phyloP scores from a whole-genome alignment of 2,329 filamentous ascomycete genomes.

The Clonostachys rosea region DNA sequence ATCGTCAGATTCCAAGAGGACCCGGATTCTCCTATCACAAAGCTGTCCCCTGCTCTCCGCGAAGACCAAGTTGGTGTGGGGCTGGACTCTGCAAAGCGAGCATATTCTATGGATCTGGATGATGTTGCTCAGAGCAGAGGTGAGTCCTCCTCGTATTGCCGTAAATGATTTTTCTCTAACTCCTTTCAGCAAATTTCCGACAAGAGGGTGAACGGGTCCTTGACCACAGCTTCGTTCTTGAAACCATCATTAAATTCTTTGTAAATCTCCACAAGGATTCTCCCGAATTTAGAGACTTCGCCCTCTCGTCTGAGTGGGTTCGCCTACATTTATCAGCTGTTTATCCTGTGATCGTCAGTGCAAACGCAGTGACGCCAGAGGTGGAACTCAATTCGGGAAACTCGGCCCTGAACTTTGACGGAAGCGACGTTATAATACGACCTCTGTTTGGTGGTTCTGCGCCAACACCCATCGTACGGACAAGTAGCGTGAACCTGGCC shows the following conservation, averaged over 20 bases:
- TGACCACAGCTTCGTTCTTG: slow-evolving; percentile 59
- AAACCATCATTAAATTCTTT: slow-evolving; percentile 75
- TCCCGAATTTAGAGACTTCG: slow-evolving; percentile 75
- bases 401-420: slow-evolving; percentile 78
- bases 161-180: slow-evolving; percentile 4
- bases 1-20: slow-evolving; percentile 59
- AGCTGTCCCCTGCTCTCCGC: slow-evolving; percentile 3
- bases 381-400: slow-evolving; percentile 83
- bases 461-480: slow-evolving; percentile 68
- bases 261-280: slow-evolving; percentile 75
- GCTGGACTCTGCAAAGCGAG: slow-evolving; percentile 8
- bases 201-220: slow-evolving; percentile 41
- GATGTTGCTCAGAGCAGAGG: slow-evolving; percentile 51
- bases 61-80: slow-evolving; percentile 25
- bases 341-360: slow-evolving; percentile 84
- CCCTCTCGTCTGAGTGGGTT: slow-evolving; percentile 73
- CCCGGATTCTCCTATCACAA: slow-evolving; percentile 45
- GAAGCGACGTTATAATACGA: slow-evolving; percentile 77
- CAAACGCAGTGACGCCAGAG: slow-evolving; percentile 77
- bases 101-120: slow-evolving; percentile 63
- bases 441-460: slow-evolving; percentile 51
- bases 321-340: slow-evolving; percentile 74
- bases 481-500: slow-evolving; percentile 52
- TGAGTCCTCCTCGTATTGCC: slow-evolving; percentile 23
- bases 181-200: slow-evolving; percentile 10